These are phyloP conservation scores for Lenzites betulinus DNA, from an alignment of 768 basidiomycete species.

Conservation along the genomic window DNA sequence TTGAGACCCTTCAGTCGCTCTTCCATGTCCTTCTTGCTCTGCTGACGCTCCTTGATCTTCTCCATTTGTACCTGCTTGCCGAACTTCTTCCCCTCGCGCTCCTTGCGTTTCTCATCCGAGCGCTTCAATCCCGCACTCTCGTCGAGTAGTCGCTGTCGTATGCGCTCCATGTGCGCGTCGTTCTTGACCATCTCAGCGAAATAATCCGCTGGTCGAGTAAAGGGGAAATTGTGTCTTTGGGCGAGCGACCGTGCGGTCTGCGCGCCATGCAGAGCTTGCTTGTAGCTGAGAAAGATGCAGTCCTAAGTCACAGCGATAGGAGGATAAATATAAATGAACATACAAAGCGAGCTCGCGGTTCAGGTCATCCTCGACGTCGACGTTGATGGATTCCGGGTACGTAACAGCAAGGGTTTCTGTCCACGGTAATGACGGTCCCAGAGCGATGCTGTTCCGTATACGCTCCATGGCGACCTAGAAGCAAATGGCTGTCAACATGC, in stretches of 20 bases:
- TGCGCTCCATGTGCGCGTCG: conserved; percentile 96
- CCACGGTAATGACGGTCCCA: conserved; percentile 78
- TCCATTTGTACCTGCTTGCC: conserved; percentile 97
- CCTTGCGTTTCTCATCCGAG: conserved; percentile 86
- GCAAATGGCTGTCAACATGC: neutral
- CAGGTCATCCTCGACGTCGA: conserved; percentile 85
- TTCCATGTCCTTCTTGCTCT: conserved; percentile 89
- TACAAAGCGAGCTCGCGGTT: conserved; percentile 96
- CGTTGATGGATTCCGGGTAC: conserved; percentile 72
- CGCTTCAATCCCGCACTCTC: conserved; percentile 88
- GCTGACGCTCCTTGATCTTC: conserved; percentile 88
- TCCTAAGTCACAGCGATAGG: neutral
- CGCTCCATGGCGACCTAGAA: conserved; percentile 73
- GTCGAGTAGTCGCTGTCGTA: conserved; percentile 87
- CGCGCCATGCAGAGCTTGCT: conserved; percentile 89
- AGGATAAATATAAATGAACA: conserved; percentile 34
- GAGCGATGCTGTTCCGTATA: conserved; percentile 74
- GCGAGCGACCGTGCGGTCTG: conserved; percentile 75
- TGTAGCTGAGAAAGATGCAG: conserved; percentile 64
- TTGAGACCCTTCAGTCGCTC: conserved; percentile 86
- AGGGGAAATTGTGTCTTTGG: conserved; percentile 76
- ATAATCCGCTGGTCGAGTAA: conserved; percentile 90
- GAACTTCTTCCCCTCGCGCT: conserved; percentile 96
- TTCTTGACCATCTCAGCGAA: conserved; percentile 99
- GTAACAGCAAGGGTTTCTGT: conserved; percentile 77